A percentile compares a stretch with the other conserved stretches of the same genome.
Evolutionary conservation across 1,284 basidiomycete genomes (phyloP).

Genomic region (Ceratobasidium sp.): DNA sequence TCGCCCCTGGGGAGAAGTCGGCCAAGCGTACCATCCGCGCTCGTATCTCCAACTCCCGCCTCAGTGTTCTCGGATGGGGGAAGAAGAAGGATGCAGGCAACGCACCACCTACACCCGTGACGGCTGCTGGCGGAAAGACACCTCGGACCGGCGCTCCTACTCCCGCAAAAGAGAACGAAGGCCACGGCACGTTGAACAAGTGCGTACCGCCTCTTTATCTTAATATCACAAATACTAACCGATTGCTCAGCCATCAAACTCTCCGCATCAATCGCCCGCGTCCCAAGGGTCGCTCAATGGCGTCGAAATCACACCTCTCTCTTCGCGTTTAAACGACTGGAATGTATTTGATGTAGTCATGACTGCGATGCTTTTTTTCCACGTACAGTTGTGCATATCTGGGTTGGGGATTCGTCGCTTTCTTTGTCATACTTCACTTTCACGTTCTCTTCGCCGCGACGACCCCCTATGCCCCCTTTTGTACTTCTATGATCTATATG

Average conservation of each 20-base stretch:
- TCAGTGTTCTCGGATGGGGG: conserved; percentile 70
- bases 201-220: background rate
- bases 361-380: conserved; percentile 30
- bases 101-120: background rate
- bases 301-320: conserved; percentile 20
- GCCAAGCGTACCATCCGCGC: conserved; percentile 58
- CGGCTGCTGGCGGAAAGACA: background rate
- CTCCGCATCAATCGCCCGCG: conserved; percentile 40
- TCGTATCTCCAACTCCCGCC: conserved; percentile 69
- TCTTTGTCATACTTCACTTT: conserved; percentile 14
- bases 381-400: conserved; percentile 38
- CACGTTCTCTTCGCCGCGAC: conserved; percentile 26
- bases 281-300: conserved; percentile 30
- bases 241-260: background rate
- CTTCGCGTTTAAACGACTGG: conserved; percentile 40
- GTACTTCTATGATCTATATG: conserved; percentile 44
- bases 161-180: conserved; percentile 36
- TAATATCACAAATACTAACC: background rate
- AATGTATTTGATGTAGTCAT: conserved; percentile 36
- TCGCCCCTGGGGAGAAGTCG: conserved; percentile 30
- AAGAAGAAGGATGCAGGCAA: conserved; percentile 62
- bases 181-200: conserved; percentile 22
- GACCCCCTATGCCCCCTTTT: conserved; percentile 38
- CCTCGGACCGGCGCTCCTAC: conserved; percentile 22
- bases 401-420: conserved; percentile 24